Evolutionary conservation across 108 stramenopile species (phyloP).

Genomic region (Cyclostephanos tholiformis): DNA sequence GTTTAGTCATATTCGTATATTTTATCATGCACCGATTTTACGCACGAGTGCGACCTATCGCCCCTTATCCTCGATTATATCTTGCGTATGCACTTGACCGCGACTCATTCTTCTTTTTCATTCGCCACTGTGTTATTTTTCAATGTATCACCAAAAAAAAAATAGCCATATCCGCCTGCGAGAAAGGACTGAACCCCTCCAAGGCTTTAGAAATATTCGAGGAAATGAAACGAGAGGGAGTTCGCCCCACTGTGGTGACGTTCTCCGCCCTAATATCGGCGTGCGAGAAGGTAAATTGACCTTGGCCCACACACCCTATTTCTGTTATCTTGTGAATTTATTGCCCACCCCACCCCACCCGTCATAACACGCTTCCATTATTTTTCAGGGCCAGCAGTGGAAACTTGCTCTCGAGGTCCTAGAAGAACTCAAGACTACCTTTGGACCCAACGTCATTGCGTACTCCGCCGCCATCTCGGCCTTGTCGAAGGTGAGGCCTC

Average conservation of each 20-base stretch:
- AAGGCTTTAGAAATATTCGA: constrained; percentile 85
- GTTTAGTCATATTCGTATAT: not conserved
- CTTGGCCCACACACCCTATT: not conserved
- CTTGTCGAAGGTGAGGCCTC: constrained; percentile 54
- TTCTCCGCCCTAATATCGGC: constrained; percentile 91
- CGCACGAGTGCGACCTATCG: not conserved
- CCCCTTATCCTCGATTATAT: not conserved
- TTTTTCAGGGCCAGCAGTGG: constrained; percentile 75
- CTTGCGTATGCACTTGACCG: not conserved
- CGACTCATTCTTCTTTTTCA: too few species aligned
- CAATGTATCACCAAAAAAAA: not conserved
- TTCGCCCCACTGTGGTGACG: constrained; percentile 87
- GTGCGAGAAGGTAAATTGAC: constrained; percentile 74
- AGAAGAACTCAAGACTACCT: constrained; percentile 83
- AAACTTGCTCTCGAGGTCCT: constrained; percentile 86
- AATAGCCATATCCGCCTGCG: constrained; percentile 80
- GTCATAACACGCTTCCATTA: too few species aligned
- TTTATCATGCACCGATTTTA: not conserved
- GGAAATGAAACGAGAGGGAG: constrained; percentile 82
- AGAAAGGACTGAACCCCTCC: constrained; percentile 77
- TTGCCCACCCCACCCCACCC: not conserved
- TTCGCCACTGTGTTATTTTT: too few species aligned
- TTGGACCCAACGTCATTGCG: constrained; percentile 84
- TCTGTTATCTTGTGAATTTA: not conserved
- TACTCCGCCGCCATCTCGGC: constrained; percentile 91